Evolutionary conservation across 73 alveolate genomes (phyloP), one percentile per base, ranked within the genome.

Genomic region (Paramecium primaurelia): DNA sequence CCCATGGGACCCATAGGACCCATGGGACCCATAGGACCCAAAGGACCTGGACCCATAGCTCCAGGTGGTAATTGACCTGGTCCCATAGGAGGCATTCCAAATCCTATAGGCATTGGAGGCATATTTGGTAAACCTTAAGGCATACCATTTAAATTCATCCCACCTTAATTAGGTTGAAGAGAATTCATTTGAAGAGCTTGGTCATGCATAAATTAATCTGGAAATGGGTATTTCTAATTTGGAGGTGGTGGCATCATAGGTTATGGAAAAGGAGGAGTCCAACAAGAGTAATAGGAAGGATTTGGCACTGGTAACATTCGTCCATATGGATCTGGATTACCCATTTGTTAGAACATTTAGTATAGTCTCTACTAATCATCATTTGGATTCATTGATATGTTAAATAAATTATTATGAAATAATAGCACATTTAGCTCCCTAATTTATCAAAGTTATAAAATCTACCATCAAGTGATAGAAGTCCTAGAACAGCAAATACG

Each of bases 211-310:
- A 40, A 37, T 73, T 73, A 16, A 4, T 73, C 59, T 12, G 87
- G 68, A 12, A 34, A 73, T 32, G 87, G 60, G 37, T 40, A 73
- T 73, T 37, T 73, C 34, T 34, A 40, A 44, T 73, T 73, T 11
- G 71, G 71, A 8, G 71, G 71, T 2, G 71, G 91, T 16, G 44
- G 49, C 91, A 80, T 80, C 44, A 80, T 80, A 5, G 91, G 91
- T 45, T 80, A 26, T 45, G 47, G 77, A 36, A 45, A 80, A 12
- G 91, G 49, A 25, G 91, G 47, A 45, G 77, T 59, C 91, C 91
- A 80, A 49, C 58, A 80, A 26, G 91, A 37, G 9, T 80, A 80
- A 49, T 80, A 80, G 10, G 32, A 77, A 14, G 47, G 9, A 49
- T 80, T 26, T 45, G 71, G 73, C 51, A 45, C 36, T 3, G 71